Conservation (phyloP, 1,284 basidiomycete species). For the Gastroboletus turbinatus region DNA sequence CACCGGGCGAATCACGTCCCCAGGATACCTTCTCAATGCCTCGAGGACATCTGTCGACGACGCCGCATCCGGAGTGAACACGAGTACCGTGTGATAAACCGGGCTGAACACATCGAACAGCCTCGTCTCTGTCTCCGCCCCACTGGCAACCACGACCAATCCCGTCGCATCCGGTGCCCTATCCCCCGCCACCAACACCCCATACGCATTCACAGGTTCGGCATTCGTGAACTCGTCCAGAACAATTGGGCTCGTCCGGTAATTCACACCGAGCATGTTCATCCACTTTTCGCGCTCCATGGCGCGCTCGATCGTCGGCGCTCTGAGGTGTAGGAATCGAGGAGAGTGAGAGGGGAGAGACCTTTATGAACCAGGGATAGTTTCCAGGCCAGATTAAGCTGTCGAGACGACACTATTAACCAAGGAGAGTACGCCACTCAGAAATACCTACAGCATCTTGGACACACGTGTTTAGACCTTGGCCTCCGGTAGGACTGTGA, state of each 20-base stretch:
- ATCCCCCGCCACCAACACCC: constrained; percentile 18
- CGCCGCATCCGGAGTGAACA: too few relatives aligned
- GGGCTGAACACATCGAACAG: constrained; percentile 20
- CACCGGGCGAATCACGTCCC: too few relatives aligned
- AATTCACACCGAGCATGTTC: constrained; percentile 38
- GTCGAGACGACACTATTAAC: neutral
- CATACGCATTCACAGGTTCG: constrained; percentile 14
- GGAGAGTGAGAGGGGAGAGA: constrained; percentile 31
- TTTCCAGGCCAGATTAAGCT: constrained; percentile 46
- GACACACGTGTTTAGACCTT: constrained; percentile 42
- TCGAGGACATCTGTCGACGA: too few relatives aligned
- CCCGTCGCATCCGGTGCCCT: constrained; percentile 23
- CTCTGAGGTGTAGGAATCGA: constrained; percentile 37
- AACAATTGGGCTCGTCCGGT: constrained; percentile 33
- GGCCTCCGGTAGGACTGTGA: constrained; percentile 48
- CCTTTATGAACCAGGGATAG: constrained; percentile 38
- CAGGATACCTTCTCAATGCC: too few relatives aligned
- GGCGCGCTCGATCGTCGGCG: constrained; percentile 17
- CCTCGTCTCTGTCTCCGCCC: neutral
- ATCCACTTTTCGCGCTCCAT: constrained; percentile 16
- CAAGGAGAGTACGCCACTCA: neutral
- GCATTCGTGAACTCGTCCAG: constrained; percentile 23
- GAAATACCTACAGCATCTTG: constrained; percentile 39
- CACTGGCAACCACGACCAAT: neutral
- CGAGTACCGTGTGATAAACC: too few relatives aligned